Evolutionary conservation across 768 basidiomycete species (phyloP).

Genomic region (Pleurotus platypus): DNA sequence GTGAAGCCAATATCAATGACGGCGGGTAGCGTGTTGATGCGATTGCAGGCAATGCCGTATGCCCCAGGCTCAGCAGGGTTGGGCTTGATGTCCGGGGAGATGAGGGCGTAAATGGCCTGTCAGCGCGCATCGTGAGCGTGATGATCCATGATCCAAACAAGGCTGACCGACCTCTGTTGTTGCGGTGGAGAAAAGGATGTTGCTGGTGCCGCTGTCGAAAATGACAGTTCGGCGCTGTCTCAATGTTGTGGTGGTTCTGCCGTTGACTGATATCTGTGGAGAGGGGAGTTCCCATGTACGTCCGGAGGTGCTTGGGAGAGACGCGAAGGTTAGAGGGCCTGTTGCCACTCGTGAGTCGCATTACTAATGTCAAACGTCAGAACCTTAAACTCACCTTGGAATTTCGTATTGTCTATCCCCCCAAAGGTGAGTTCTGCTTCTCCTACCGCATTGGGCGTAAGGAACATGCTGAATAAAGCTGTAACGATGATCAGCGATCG

Average conservation of each 20-base stretch:
- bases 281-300: slow-evolving; percentile 44
- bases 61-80: slow-evolving; percentile 49
- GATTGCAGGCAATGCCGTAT: slow-evolving; percentile 50
- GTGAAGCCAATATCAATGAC: slow-evolving; percentile 51
- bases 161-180: slow-evolving; percentile 38
- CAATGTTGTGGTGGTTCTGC: slow-evolving; percentile 41
- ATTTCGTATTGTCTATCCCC: slow-evolving; percentile 50
- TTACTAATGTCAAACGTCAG: background rate
- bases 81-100: slow-evolving; percentile 54
- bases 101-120: slow-evolving; percentile 54
- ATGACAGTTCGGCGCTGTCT: slow-evolving; percentile 40
- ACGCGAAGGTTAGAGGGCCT: slow-evolving; percentile 42
- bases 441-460: slow-evolving; percentile 44
- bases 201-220: slow-evolving; percentile 58
- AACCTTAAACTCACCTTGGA: slow-evolving; percentile 30
- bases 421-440: slow-evolving; percentile 52
- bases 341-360: slow-evolving; percentile 7
- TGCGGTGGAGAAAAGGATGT: slow-evolving; percentile 44
- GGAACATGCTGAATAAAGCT: slow-evolving; percentile 50
- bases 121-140: slow-evolving; percentile 7
- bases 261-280: slow-evolving; percentile 46
- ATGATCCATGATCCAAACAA: background rate
- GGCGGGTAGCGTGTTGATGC: slow-evolving; percentile 43
- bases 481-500: background rate
- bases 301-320: slow-evolving; percentile 30